Percentiles rank a stretch among this genome's conserved stretches.
Evolutionary conservation across 1,284 basidiomycete species (phyloP).

Genomic region (Trichosporon ovoides): DNA sequence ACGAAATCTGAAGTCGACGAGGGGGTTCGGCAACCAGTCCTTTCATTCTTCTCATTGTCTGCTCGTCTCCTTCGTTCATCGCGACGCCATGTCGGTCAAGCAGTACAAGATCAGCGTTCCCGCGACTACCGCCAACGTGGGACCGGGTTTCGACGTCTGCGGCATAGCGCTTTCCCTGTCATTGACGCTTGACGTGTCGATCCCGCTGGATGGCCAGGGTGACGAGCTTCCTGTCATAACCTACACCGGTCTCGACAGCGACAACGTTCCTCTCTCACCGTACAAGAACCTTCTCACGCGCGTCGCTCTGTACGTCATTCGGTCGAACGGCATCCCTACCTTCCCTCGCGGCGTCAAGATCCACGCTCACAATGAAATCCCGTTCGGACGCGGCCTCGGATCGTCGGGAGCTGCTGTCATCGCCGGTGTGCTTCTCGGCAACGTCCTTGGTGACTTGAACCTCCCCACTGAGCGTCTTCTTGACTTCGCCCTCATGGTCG

Average conservation of each 20-base stretch:
- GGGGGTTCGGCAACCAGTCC: not conserved
- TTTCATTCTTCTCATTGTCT: not conserved
- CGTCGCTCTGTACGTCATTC: slow-evolving; percentile 92
- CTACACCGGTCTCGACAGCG: slow-evolving; percentile 82
- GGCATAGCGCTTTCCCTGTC: slow-evolving; percentile 90
- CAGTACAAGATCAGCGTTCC: slow-evolving; percentile 71
- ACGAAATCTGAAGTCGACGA: not conserved
- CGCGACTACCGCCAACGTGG: slow-evolving; percentile 96
- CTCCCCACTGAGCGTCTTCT: slow-evolving; percentile 70
- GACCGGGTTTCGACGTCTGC: slow-evolving; percentile 97
- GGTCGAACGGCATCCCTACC: slow-evolving; percentile 66
- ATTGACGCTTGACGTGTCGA: slow-evolving; percentile 69
- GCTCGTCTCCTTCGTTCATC: slow-evolving; percentile 1
- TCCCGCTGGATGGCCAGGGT: slow-evolving; percentile 30
- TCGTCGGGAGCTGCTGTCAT: slow-evolving; percentile 98
- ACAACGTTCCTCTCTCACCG: slow-evolving; percentile 85
- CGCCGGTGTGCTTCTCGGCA: slow-evolving; percentile 85
- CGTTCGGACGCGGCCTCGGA: slow-evolving; percentile 93
- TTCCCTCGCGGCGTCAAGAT: slow-evolving; percentile 73
- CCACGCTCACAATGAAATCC: slow-evolving; percentile 85
- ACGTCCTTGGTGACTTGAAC: slow-evolving; percentile 69
- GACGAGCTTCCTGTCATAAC: slow-evolving; percentile 52
- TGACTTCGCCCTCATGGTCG: slow-evolving; percentile 98
- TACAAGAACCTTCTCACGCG: slow-evolving; percentile 99
- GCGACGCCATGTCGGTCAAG: slow-evolving; percentile 20